Evolutionary conservation across 2,329 filamentous ascomycete species (phyloP), one percentile per base, ranked within the genome.

Genomic region (Botrytis fragariae): DNA sequence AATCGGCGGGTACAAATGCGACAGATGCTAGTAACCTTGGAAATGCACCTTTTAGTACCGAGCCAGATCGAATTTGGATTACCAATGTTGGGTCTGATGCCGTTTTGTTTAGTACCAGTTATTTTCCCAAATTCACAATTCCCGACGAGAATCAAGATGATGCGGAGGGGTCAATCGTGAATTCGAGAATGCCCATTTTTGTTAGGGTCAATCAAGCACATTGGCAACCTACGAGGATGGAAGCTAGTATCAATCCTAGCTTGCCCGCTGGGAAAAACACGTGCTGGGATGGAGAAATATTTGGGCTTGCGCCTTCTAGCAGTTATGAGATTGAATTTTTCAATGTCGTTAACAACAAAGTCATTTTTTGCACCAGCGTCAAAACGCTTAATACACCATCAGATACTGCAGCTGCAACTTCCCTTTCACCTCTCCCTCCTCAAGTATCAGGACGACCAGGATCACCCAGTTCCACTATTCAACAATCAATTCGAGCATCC

Each of bases 251-350:
- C 67, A 77, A 83, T 71, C 77, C 81, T 61, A 83, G 77, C 29
- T 72, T 76, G 44, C 61, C 73, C 77, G 69, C 77, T 76, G 80
- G 82, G 77, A 77, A 86, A 82, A 85, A 87, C 45, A 86, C 86
- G 63, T 86, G 87, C 64, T 95, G 91, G 90, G 89, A 88, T 42
- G 93, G 92, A 16, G 89, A 91, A 75, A 90, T 91, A n/a, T 91
- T 90, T 77, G 89, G 89, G 44, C 83, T 91, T 69, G 87, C 92
- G 29, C 91, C 93, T 12, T 85, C 91, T 77, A 93, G 91, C 73
- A 94, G 91, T 82, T 95, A 95, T 82, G 89, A 90, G 76, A 93
- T 90, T 82, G 92, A 95, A 81, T 93, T 95, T 80, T 88, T 95
- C 74, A 89, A 91, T 81, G 90, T 88, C 60, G 84, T 84, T 39